Evolutionary conservation across 192 early-diverging fungal species (phyloP), one percentile per base, ranked within the genome.

Genomic region (Coemansia sp.): DNA sequence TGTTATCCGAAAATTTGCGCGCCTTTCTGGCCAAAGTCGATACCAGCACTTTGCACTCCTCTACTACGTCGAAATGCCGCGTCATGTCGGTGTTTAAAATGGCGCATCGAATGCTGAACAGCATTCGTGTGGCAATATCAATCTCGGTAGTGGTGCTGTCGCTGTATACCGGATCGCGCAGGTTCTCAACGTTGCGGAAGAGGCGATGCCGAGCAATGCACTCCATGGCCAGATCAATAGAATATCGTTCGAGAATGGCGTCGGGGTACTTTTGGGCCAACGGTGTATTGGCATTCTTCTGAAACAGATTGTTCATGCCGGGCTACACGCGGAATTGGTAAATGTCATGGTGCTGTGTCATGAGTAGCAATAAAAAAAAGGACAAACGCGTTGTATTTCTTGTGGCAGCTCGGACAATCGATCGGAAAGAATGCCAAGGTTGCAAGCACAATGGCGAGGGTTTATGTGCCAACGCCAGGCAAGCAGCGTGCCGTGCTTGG

Each of bases 81-180:
- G 83, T 75, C 95, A 97, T 97, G 65, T 97, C 95, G 1, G 95
- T 97, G 18, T 87, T 84, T 33, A 97, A 80, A 56, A 97, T 93
- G 35, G 85, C 88, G 60, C 91, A 38, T 0, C 52, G 51, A 14
- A 80, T 60, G 60, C 71, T 69, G 42, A 51, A 63, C 27, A 69
- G 64, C 71, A 80, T 80, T 22, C 77, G 70, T 12, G 70, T 66
- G 30, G 71, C 71, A 23, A 80, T 60, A 31, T 73, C 67, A 18
- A 59, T 43, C 38, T 73, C 64, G 6, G 69, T 66, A 29, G 83
- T 81, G 0, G 84, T 85, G 30, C 71, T 71, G 47, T 73, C 69
- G 50, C 65, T 73, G 31, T 82, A 83, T 51, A 81, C 69, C 2
- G 77, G 76, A 19, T 78, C 67, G 40, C 70, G 80, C 44, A 77